phyloP scores from a whole-genome alignment of 495 filamentous ascomycete genomes.

The Daldinia caldariorum region DNA sequence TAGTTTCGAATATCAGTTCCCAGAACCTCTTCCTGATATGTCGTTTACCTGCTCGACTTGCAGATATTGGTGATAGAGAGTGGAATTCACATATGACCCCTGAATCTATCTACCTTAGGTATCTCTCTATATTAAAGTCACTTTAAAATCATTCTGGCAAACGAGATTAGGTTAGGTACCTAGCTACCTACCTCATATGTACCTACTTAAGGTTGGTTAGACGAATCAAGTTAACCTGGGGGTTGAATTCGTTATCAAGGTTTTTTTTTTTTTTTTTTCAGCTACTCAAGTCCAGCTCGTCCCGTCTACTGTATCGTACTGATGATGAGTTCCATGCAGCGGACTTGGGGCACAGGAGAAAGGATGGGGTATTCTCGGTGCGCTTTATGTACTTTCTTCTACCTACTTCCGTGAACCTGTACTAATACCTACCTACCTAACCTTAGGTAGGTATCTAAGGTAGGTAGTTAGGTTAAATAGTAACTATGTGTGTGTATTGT shows the following conservation, averaged over 20 bases:
- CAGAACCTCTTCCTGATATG: not conserved
- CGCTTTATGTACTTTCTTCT: conserved; percentile 38
- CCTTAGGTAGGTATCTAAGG: too few relatives aligned
- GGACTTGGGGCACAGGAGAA: not conserved
- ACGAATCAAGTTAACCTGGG: too few relatives aligned
- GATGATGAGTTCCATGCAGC: not conserved
- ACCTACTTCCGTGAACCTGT: conserved; percentile 33
- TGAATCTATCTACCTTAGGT: too few relatives aligned
- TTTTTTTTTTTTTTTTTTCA: too few relatives aligned
- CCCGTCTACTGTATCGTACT: not conserved
- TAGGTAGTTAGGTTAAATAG: too few relatives aligned
- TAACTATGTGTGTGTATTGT: not conserved
- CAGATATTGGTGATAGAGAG: not conserved
- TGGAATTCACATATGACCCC: too few relatives aligned
- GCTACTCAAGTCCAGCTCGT: not conserved
- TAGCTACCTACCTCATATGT: too few relatives aligned
- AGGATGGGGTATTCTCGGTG: conserved; percentile 10
- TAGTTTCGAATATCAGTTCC: not conserved
- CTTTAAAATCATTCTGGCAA: too few relatives aligned
- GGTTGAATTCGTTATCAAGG: not conserved
- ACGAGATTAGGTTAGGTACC: too few relatives aligned
- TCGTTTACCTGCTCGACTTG: not conserved
- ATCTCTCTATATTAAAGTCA: too few relatives aligned
- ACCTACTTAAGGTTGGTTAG: too few relatives aligned
- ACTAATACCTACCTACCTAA: conserved; percentile 8